phyloP scores from a whole-genome alignment of 1,284 basidiomycete species.

The Microbotryum silenes-acaulis region DNA sequence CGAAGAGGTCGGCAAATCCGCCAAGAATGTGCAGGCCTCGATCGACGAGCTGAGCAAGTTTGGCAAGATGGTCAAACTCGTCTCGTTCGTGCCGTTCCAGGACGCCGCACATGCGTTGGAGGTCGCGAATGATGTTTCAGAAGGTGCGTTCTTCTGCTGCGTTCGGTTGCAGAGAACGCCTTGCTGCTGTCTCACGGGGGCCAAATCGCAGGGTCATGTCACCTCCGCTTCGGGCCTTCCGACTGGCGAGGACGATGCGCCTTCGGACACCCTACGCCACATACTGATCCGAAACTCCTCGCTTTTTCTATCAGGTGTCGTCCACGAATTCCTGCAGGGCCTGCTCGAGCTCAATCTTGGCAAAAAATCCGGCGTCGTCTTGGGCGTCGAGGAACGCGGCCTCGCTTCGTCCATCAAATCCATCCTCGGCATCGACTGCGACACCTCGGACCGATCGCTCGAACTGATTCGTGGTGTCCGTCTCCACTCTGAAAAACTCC shows the following conservation, averaged over 20 bases:
- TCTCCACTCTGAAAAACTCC: conserved; percentile 81
- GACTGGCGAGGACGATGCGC: no score
- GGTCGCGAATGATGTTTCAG: conserved; percentile 93
- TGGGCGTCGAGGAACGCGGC: conserved; percentile 74
- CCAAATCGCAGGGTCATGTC: no score
- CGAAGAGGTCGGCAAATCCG: conserved; percentile 82
- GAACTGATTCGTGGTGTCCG: conserved; percentile 92
- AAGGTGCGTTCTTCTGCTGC: conserved; percentile 53
- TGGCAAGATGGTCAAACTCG: conserved; percentile 82
- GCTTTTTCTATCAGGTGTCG: conserved; percentile 52
- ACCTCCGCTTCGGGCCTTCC: no score
- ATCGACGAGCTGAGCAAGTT: conserved; percentile 59
- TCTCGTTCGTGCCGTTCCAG: conserved; percentile 92
- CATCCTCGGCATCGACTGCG: conserved; percentile 69
- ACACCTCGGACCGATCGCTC: conserved; percentile 75
- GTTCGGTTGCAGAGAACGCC: no score
- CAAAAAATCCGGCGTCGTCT: conserved; percentile 68
- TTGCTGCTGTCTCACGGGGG: no score
- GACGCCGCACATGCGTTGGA: conserved; percentile 75
- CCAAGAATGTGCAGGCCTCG: conserved; percentile 67
- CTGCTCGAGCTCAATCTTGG: conserved; percentile 83
- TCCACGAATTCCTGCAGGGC: conserved; percentile 79
- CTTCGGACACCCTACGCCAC: no score
- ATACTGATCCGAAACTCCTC: no score
- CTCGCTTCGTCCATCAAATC: conserved; percentile 76